Conservation (phyloP, 495 filamentous ascomycete genomes). For the Neurospora pannonica region DNA sequence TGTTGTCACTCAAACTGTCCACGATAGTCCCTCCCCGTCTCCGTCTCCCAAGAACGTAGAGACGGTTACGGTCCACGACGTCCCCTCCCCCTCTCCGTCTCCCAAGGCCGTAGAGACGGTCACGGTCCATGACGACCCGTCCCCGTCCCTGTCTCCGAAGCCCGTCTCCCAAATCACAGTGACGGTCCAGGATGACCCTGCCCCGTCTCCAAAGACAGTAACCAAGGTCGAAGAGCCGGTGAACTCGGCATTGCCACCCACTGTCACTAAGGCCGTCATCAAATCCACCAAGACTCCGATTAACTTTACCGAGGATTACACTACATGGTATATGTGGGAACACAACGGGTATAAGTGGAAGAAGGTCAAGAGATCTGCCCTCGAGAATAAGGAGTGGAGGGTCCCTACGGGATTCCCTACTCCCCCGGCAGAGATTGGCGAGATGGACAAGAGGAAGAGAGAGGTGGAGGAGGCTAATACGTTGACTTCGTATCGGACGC, state of each 20-base stretch:
- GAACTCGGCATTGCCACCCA: not conserved
- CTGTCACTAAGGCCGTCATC: not conserved
- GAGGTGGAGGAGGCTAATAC: not conserved
- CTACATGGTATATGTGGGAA: not conserved
- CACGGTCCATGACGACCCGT: not conserved
- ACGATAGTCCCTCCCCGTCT: too few species aligned
- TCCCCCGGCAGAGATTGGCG: not conserved
- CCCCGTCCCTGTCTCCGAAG: not conserved
- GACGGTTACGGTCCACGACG: too few species aligned
- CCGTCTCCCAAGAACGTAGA: too few species aligned
- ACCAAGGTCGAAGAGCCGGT: not conserved
- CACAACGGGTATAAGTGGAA: not conserved
- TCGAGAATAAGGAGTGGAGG: not conserved
- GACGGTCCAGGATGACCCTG: not conserved
- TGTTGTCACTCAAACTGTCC: not conserved
- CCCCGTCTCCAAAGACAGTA: not conserved
- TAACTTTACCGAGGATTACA: not conserved
- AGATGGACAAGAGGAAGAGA: not conserved
- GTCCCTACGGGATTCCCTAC: not conserved
- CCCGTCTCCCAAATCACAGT: too few species aligned
- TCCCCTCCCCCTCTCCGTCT: not conserved
- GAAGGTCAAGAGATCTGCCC: fast-evolving
- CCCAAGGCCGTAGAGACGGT: not conserved
- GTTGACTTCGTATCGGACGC: not conserved
- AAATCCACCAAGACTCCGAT: not conserved